Conservation (phyloP, 2,329 filamentous ascomycete species). For the Alternaria alternata region DNA sequence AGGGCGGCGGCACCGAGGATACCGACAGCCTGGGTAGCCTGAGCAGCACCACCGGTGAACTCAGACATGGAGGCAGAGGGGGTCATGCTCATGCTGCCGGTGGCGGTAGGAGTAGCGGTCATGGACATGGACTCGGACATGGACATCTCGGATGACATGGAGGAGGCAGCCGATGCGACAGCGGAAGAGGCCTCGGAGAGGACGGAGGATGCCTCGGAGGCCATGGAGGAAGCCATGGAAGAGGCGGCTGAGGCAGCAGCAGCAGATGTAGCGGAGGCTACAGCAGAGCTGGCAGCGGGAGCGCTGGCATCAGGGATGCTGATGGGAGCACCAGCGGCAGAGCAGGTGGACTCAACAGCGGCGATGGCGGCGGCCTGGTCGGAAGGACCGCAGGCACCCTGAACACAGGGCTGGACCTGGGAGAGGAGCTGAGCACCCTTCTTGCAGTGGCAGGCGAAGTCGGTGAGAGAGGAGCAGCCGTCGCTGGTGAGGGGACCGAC, state of each 20-base stretch:
- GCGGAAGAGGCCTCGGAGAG: constrained; percentile 19
- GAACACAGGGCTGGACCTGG: constrained; percentile 57
- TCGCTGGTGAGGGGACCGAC: constrained; percentile 51
- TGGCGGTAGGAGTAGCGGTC: constrained; percentile 19
- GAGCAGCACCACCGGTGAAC: constrained; percentile 48
- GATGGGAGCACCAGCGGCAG: constrained; percentile 42
- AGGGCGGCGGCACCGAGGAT: constrained; percentile 46
- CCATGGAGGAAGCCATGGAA: constrained; percentile 18
- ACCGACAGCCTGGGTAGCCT: constrained; percentile 44
- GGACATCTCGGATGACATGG: constrained; percentile 7
- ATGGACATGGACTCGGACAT: constrained; percentile 15
- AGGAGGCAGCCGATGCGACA: constrained; percentile 18
- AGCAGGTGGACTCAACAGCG: constrained; percentile 45
- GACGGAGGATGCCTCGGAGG: constrained; percentile 16
- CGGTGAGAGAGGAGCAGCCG: constrained; percentile 56
- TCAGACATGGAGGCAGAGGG: constrained; percentile 22
- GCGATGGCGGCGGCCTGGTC: constrained; percentile 49
- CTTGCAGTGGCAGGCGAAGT: constrained; percentile 52
- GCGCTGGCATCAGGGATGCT: constrained; percentile 30
- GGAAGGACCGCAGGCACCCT: constrained; percentile 50
- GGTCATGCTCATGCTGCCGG: constrained; percentile 5
- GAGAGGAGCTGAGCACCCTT: constrained; percentile 53
- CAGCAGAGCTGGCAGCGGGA: constrained; percentile 18
- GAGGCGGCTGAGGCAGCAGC: constrained; percentile 12
- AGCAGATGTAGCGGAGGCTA: constrained; percentile 6